Base-by-base conservation (phyloP, 371 early-diverging fungal genomes). In the Mortierella sp. region DNA sequence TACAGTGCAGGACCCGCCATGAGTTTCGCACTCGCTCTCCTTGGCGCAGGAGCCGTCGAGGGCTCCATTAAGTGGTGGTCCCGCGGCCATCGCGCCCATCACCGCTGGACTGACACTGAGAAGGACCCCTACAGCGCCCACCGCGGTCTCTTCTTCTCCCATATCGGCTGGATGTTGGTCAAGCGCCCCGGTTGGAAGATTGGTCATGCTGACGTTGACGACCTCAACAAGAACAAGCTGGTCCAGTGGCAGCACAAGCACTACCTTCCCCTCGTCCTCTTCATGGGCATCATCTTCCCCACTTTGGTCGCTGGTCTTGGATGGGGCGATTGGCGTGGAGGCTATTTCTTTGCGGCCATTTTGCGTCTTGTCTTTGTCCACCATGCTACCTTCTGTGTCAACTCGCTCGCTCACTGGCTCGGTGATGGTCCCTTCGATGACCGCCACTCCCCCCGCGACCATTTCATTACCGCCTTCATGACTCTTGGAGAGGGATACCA, bases 381-480 rank as follows among this genome's bases (percentile, higher is more conserved):
- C 88, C 97, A 98, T 81, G 96, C 97, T 57, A 98, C 98, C 50
- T 98, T 98, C 93, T 97, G 97, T 82, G 95, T 98, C 81, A 98
- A 97, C 93, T 93, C 95, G 74, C 91, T 96, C 72, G 97, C 97
- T 10, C 96, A 96, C 80, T 95, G 90, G 60, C 84, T 96, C 34
- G 97, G 97, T 74, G 94, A 94, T 34, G 88, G 90, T 45, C 90
- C 95, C 13, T 96, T 93, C 79, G 96, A 96, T 85, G 96, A 96
- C 81, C 90, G 92, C 76, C 94, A 93, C 78, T 93, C 96, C 19
- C 95, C 97, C 44, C 92, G 95, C 73, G 96, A 96, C 87, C 93
- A 94, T 78, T 94, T 95, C 89, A 89, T 97, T 68, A 95, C 95
- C 14, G 97, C 96, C 31, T 77, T 96, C 47, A 91, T 94, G 72